Conservation (phyloP, 768 basidiomycete species). For the Thelephora ganbajun region DNA sequence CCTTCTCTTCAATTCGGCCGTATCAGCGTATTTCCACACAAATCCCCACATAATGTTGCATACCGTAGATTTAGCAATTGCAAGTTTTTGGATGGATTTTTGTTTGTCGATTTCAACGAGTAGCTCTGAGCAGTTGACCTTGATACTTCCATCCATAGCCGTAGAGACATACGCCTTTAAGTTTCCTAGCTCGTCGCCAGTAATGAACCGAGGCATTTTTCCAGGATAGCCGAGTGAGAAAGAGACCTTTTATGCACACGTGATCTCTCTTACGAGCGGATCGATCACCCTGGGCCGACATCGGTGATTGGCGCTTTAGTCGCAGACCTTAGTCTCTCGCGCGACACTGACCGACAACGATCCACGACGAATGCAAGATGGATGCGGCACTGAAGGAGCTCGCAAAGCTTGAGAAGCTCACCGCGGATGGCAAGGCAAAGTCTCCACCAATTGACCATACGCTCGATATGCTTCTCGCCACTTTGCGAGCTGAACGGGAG, state of each 20-base stretch:
- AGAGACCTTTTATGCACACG: not conserved
- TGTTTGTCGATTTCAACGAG: conserved; percentile 15
- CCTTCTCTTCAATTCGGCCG: conserved; percentile 33
- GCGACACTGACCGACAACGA: not conserved
- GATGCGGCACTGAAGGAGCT: conserved; percentile 69
- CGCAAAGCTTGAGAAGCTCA: conserved; percentile 57
- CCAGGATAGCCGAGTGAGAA: not conserved
- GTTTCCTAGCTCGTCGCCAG: conserved; percentile 69
- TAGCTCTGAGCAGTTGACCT: not conserved
- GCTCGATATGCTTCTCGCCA: conserved; percentile 47
- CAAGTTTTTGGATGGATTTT: conserved; percentile 26
- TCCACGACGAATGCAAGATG: conserved; percentile 26
- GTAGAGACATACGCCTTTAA: conserved; percentile 40
- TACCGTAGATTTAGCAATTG: conserved; percentile 9
- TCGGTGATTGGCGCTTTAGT: not conserved
- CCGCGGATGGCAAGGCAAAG: conserved; percentile 36
- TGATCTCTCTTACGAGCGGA: not conserved
- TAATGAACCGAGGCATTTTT: conserved; percentile 52
- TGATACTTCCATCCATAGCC: conserved; percentile 15
- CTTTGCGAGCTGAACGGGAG: conserved; percentile 42
- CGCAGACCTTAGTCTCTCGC: not conserved
- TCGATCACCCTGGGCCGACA: not conserved
- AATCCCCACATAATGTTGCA: conserved; percentile 7
- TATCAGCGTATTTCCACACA: not conserved
- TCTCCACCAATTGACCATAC: conserved; percentile 39